Base-by-base conservation (phyloP, 345 rosid genomes). In the Ailanthus altissimus region DNA sequence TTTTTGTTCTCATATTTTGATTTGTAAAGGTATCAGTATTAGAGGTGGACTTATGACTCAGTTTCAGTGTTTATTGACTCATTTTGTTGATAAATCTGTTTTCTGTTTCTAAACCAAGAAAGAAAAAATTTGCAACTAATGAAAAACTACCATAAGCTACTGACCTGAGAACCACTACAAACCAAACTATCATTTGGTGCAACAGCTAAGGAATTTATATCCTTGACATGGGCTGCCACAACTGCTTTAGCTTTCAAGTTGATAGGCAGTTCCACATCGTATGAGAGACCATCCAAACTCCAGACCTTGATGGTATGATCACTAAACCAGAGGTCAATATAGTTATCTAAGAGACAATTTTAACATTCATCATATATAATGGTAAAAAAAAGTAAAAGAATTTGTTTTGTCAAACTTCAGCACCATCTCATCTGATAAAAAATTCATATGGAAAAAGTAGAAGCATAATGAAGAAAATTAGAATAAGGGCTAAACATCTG, bases 251-350 rank as follows among this genome's bases (percentile, higher is more conserved):
- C 83, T 86, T 90, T 96, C 87, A 96, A 91, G 83, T 78, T 78
- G 70, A 83, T 62, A 64, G 97, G 94, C 74, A 89, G 88, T 73
- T 86, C 90, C 4, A 63, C 64, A 75, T 85, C 84, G 73, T 91
- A 89, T 46, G 91, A 81, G 77, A 92, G 79, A 49, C 86, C 92
- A 80, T 93, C 97, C 58, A 88, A 78, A 83, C 84, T 90, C 99
- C 99, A 96, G 38, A 96, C 97, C 85, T 91, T 96, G 65, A 93
- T 87, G n/a, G 98, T 96, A 65, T 87, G 97, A 88, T 96, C 99
- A 76, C 99, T 95, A 80, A 83, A 81, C 70, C 77, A 75, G 61
- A 81, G 76, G 45, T 60, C 32, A 72, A 50, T 51, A 75, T 36
- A 63, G 73, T 32, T 66, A 25, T 46, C 74, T 75, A 67, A 43